Evolutionary conservation across 148 eudicot species (phyloP).

Genomic region (Vaccinium corymbosum): DNA sequence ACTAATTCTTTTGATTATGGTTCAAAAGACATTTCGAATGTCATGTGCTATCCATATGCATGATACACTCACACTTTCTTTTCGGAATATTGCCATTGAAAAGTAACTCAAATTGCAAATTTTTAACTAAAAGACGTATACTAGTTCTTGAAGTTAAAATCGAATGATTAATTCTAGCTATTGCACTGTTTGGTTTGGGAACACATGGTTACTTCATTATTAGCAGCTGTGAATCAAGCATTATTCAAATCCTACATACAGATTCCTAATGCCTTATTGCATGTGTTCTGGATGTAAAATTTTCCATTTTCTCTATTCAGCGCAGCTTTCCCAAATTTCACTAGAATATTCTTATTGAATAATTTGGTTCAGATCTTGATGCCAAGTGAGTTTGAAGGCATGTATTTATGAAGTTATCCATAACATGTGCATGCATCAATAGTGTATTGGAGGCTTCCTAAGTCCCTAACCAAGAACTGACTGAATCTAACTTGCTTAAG

Average conservation of each 20-base stretch:
- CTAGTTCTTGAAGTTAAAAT: background rate
- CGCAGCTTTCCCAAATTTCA: background rate
- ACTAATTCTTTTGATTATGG: background rate
- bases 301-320: background rate
- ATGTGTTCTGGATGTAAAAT: background rate
- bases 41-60: background rate
- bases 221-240: background rate
- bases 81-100: background rate
- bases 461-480: background rate
- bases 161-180: background rate
- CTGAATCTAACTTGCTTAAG: background rate
- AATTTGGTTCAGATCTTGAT: background rate
- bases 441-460: background rate
- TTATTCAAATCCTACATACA: background rate
- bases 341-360: background rate
- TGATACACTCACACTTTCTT: background rate
- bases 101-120: background rate
- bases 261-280: background rate
- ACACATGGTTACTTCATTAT: background rate
- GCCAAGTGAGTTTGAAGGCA: constrained; percentile 5
- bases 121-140: background rate
- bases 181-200: background rate
- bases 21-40: background rate
- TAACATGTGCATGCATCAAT: background rate
- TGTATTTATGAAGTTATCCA: background rate